Base-by-base conservation (phyloP, 83 land plant species). In the Larix sibirica region DNA sequence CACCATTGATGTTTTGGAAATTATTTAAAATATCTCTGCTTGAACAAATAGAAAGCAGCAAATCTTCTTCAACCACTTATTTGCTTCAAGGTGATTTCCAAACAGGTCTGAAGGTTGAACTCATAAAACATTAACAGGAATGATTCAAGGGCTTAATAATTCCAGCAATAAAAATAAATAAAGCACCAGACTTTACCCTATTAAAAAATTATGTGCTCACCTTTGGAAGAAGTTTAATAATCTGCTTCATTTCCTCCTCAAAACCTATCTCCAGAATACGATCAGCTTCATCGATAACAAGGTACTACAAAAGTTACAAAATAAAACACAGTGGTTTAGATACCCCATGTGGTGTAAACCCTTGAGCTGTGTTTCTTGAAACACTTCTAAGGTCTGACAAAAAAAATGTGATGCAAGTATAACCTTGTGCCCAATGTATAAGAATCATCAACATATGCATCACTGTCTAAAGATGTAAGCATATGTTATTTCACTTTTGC, bases 171-270 rank as follows among this genome's bases (percentile, higher is more conserved):
- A 33, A 36, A 24, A 20, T 3, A 54, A 79, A 56, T 23, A 4
- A 58, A 28, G 7, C 31, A 17, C 6, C 26, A 17, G 4, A 8
- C 18, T 79, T 3, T 18, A 28, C 21, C 80, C 7, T 50, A 28
- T 79, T 78, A 33, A 78, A 78, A 56, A 26, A 26, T 10, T 58
- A 1, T 2, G 40, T 33, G 24, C 79, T 47, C 74, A 84, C 97
- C 96, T 94, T 93, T 14, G 99, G 99, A 31, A 96, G 86, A 80
- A 93, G 74, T 83, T 89, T 93, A 44, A 96, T 85, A 50, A 96
- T 96, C 80, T 96, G 94, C 74, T 88, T 96, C 99, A 96, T 94
- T 68, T 96, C 99, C 84, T 94, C 97, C 90, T 96, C 99, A 89
- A 96, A 96, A 63, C 96, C 96, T n/a, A 92, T 87, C 81, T 96